phyloP scores from a whole-genome alignment of 2,329 filamentous ascomycete species.

The Fusarium concolor region DNA sequence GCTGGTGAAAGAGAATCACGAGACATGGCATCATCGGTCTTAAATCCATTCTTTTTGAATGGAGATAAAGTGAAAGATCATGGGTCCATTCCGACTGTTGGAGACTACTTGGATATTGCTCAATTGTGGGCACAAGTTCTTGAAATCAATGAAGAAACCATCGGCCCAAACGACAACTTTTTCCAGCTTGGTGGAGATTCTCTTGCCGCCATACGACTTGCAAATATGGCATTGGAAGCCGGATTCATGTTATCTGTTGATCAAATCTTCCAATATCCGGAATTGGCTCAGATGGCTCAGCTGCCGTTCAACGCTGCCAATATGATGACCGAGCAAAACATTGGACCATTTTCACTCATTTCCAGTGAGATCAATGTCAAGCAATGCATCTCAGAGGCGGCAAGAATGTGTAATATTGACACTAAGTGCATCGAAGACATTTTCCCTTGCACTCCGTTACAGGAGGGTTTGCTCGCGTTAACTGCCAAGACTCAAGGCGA shows the following conservation, averaged over 20 bases:
- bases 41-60: not conserved
- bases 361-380: not conserved
- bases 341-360: slow-evolving; percentile 8
- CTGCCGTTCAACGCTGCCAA: slow-evolving; percentile 3
- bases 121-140: slow-evolving; percentile 12
- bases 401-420: slow-evolving; percentile 4
- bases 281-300: slow-evolving; percentile 12
- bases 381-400: slow-evolving; percentile 2
- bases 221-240: slow-evolving; percentile 4
- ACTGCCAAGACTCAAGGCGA: slow-evolving; percentile 10
- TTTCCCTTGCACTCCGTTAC: slow-evolving; percentile 8
- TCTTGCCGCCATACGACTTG: slow-evolving; percentile 5
- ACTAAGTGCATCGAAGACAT: slow-evolving; percentile 4
- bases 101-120: not conserved
- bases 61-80: not conserved
- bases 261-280: slow-evolving; percentile 10
- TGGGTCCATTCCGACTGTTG: not conserved
- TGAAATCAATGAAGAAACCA: not conserved
- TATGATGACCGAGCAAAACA: not conserved
- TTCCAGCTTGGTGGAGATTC: slow-evolving; percentile 22
- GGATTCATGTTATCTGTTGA: slow-evolving; percentile 6
- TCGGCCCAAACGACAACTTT: slow-evolving; percentile 16
- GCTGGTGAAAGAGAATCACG: too few species aligned
- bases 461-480: slow-evolving; percentile 11
- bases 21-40: too few species aligned